A percentile compares a stretch with the other conserved stretches of the same genome.
phyloP scores from a whole-genome alignment of 2,329 filamentous ascomycete genomes.

The Diaporthe citriasiana region DNA sequence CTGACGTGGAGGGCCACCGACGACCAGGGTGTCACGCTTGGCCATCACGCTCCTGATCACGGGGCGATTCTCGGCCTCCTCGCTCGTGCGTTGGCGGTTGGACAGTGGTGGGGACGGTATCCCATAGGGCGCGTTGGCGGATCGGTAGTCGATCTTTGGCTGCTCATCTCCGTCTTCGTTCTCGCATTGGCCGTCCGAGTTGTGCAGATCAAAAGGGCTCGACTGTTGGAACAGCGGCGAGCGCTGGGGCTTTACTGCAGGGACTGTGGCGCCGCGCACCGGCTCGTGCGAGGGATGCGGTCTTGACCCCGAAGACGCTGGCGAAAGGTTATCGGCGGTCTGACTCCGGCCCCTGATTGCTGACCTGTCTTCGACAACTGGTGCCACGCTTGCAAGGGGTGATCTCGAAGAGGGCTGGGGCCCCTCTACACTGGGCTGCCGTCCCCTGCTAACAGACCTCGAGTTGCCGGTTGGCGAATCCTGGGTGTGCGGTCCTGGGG shows the following conservation, averaged over 20 bases:
- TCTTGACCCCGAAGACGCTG: neutral
- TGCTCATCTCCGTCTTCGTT: neutral
- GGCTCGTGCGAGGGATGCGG: slow-evolving; percentile 22
- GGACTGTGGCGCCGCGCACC: slow-evolving; percentile 32
- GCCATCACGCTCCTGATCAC: slow-evolving; percentile 64
- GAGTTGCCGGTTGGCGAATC: neutral
- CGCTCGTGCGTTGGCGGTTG: slow-evolving; percentile 50
- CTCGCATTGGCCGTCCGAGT: neutral
- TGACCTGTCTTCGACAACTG: neutral
- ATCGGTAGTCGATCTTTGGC: slow-evolving; percentile 20
- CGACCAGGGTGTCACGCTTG: slow-evolving; percentile 65
- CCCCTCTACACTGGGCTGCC: slow-evolving; percentile 13
- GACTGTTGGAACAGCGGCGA: slow-evolving; percentile 40
- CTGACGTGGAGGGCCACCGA: slow-evolving; percentile 59
- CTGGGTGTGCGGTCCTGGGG: neutral
- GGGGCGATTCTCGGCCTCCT: slow-evolving; percentile 53
- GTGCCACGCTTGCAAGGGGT: neutral
- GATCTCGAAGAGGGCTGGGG: slow-evolving; percentile 1
- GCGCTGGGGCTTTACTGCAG: slow-evolving; percentile 25
- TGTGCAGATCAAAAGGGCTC: slow-evolving; percentile 29
- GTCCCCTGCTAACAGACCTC: slow-evolving; percentile 7
- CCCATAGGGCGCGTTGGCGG: slow-evolving; percentile 37
- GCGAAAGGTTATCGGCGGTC: slow-evolving; percentile 19
- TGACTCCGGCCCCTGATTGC: slow-evolving; percentile 16
- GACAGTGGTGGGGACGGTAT: slow-evolving; percentile 56